Percentiles rank a stretch among this genome's conserved stretches.
Conservation (phyloP, 495 filamentous ascomycete species). For the Darksidea phi region DNA sequence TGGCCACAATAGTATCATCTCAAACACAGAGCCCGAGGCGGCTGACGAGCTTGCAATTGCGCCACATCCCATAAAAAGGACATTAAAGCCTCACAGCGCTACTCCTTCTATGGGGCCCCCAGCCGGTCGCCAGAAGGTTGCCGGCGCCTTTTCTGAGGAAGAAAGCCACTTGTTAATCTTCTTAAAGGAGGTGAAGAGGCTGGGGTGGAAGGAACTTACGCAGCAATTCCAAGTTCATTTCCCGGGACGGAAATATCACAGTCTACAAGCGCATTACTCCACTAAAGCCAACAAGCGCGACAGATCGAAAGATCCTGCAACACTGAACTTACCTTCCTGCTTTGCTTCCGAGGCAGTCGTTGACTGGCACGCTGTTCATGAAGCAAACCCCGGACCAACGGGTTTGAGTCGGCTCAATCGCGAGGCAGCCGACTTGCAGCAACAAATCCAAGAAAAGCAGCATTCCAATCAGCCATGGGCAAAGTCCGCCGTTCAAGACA, state of each 20-base stretch:
- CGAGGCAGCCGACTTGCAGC: not conserved
- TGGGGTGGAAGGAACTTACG: slow-evolving; percentile 11
- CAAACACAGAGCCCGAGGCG: not conserved
- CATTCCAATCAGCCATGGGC: not conserved
- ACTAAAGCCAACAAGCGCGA: slow-evolving; percentile 24
- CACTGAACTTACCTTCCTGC: slow-evolving; percentile 3
- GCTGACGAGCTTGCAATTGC: not conserved
- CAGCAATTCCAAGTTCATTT: not conserved
- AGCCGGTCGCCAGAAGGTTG: not conserved
- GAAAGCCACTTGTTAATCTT: slow-evolving; percentile 26
- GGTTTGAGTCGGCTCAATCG: not conserved
- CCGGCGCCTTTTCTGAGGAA: not conserved
- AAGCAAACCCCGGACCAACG: not conserved
- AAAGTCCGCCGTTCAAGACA: not conserved
- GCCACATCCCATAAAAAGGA: not conserved
- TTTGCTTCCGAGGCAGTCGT: slow-evolving; percentile 13
- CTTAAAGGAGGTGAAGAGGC: slow-evolving; percentile 26
- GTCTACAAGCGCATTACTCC: slow-evolving; percentile 17
- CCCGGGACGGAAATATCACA: not conserved
- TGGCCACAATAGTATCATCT: not conserved
- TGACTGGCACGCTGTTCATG: slow-evolving; percentile 9
- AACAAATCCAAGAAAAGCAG: not conserved
- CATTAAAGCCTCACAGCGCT: not conserved
- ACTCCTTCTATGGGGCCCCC: not conserved
- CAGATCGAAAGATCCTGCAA: slow-evolving; percentile 12